Evolutionary conservation across 441 rosid species (phyloP).

Genomic region (Croton setiger): DNA sequence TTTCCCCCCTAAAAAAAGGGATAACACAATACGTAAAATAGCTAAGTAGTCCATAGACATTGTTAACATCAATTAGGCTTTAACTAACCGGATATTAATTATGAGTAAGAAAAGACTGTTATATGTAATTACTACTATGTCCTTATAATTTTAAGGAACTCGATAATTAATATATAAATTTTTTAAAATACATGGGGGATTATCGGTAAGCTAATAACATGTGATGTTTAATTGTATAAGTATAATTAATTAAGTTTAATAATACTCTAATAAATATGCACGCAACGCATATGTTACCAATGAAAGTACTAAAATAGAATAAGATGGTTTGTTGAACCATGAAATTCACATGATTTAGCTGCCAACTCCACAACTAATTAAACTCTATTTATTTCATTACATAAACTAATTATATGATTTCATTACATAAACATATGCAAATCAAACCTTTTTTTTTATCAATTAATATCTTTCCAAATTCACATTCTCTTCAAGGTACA

Average conservation of each 20-base stretch:
- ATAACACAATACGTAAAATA: too few relatives aligned
- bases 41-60: too few relatives aligned
- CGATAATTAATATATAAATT: too few relatives aligned
- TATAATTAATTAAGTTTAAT: background rate
- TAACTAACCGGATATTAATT: too few relatives aligned
- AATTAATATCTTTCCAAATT: too few relatives aligned
- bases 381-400: conserved; percentile 3
- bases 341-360: conserved; percentile 45
- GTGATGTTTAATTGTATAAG: background rate
- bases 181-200: too few relatives aligned
- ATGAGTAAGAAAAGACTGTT: too few relatives aligned
- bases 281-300: conserved; percentile 27
- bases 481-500: conserved; percentile 18
- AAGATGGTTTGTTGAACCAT: conserved; percentile 39
- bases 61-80: too few relatives aligned
- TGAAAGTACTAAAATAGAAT: conserved; percentile 1
- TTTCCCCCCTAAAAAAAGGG: too few relatives aligned
- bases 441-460: too few relatives aligned
- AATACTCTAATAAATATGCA: conserved; percentile 4
- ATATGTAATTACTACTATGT: too few relatives aligned
- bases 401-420: background rate
- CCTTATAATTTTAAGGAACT: too few relatives aligned
- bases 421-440: background rate
- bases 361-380: conserved; percentile 24
- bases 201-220: background rate